These are phyloP conservation scores for Rauvolfia tetraphylla DNA, from an alignment of 257 asterid species.

Conservation along the genomic window DNA sequence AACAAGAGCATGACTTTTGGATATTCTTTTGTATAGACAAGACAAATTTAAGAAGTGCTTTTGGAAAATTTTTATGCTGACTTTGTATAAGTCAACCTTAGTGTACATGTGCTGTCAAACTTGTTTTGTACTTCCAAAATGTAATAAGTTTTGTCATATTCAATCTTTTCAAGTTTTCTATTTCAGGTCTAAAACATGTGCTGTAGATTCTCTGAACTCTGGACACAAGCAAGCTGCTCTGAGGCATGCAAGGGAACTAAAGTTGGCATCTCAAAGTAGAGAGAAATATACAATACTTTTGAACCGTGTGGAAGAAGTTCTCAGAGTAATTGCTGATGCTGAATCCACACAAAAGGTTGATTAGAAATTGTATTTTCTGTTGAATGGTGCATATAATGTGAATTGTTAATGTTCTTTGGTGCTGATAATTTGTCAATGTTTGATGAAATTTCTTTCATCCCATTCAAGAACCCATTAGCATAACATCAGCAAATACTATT, in stretches of 20 bases:
- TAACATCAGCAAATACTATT: not conserved
- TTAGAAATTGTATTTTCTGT: not conserved
- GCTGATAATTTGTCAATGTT: not conserved
- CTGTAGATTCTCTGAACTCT: conserved; percentile 48
- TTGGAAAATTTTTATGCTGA: not conserved
- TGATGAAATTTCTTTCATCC: not conserved
- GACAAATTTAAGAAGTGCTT: not conserved
- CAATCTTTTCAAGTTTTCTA: not conserved
- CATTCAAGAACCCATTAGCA: not conserved
- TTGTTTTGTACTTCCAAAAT: not conserved
- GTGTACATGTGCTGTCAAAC: not conserved
- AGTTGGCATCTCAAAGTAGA: conserved; percentile 63
- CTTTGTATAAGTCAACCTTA: not conserved
- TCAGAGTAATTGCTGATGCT: conserved; percentile 58
- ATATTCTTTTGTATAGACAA: not conserved
- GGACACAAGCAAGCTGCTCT: conserved; percentile 63
- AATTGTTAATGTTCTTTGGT: not conserved
- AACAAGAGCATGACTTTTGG: not conserved
- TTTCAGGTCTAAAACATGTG: conserved; percentile 59
- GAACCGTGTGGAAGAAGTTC: conserved; percentile 74
- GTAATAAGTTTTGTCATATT: not conserved
- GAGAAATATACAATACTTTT: conserved; percentile 61
- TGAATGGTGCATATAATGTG: not conserved
- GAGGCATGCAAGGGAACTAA: conserved; percentile 59
- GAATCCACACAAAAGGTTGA: conserved; percentile 84